Evolutionary conservation across 2,329 filamentous ascomycete species (phyloP), one percentile per base, ranked within the genome.

Genomic region (Sporothrix brasiliensis): DNA sequence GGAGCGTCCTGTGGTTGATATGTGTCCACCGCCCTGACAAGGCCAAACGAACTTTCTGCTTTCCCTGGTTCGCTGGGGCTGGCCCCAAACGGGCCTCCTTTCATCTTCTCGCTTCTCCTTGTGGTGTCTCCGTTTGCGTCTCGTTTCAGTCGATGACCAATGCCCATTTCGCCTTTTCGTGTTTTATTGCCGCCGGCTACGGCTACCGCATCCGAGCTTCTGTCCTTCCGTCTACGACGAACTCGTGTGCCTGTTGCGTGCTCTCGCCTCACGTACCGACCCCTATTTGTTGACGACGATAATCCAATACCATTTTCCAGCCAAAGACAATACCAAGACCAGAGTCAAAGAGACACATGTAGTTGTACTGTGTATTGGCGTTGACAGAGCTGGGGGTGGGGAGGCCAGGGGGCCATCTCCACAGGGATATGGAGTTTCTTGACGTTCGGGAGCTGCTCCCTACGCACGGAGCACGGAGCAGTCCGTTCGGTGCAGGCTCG

Each of bases 401-500:
- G 27, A 24, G 24, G 24, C 24, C 24, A 24, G 24, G 24, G 24
- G 24, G 24, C 24, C 24, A 24, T 24, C 24, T 24, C 24, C 24
- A 24, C 24, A 24, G 24, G 24, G 49, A 39, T 39, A 41, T 27
- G 47, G 41, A 50, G 61, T 24, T 24, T 34, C 52, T 9, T 6
- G 58, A 44, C 10, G 13, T 44, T 9, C 30, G 58, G 58, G 58
- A 14, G 19, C 5, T 21, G 16, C n/a, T 14, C 39, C n/a, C 34
- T 63, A 19, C 60, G 60, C 60, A 63, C 60, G 60, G 60, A 49
- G 60, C 60, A 63, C 60, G 44, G 60, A 49, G 60, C 60, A 63
- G 41, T 63, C 60, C 60, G 60, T 49, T 49, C 60, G 21, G 41
- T 41, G 13, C 60, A 49, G 60, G 60, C 14, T 13, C 19, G 34